Evolutionary conservation across 371 early-diverging fungal species (phyloP), one percentile per base, ranked within the genome.

Genomic region (Mortierella sp.): DNA sequence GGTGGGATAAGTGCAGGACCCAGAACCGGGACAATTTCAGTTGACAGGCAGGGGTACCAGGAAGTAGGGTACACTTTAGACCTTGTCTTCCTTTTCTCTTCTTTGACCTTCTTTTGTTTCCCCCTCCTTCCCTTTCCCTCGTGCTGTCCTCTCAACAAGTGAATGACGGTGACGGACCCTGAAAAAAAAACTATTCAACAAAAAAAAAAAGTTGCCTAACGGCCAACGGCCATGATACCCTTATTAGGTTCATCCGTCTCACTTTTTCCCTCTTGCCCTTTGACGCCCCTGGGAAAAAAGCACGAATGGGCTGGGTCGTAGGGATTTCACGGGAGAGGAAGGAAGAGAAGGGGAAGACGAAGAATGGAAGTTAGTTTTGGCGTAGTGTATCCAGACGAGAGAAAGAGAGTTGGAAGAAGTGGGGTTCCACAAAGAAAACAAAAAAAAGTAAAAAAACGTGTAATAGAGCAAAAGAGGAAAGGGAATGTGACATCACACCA

Each of bases 81-180:
- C n/a, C 8, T n/a, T n/a, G 8, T 26, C 57, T 57, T 26, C 57
- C 57, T 31, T 31, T 31, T 16, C 5, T 7, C 16, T 21, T 16
- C 65, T 19, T 58, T 21, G 38, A 19, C 10, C 9, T 34, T 60
- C 31, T 9, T 21, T 34, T 14, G 1, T 28, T 28, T 28, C 31
- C 3, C 26, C 14, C 1, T 31, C 19, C 34, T 34, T 68, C 42
- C 68, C 42, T 68, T 34, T 68, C 42, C 68, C 42, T 68, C 68
- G 42, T 68, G 68, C 50, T 9, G 21, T 68, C 6, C 38, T 19
- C 9, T 68, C 10, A 10, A 24, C 24, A 19, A 38, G 42, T n/a
- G 42, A 38, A 63, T 34, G 63, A 63, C 63, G 63, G 21, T 3
- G 68, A 68, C 68, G 68, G 68, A 42, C 68, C 65, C 65, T 65